These are phyloP conservation scores for Akanthomyces uredinophilus DNA, from an alignment of 2,329 filamentous ascomycete genomes.

Conservation along the genomic window DNA sequence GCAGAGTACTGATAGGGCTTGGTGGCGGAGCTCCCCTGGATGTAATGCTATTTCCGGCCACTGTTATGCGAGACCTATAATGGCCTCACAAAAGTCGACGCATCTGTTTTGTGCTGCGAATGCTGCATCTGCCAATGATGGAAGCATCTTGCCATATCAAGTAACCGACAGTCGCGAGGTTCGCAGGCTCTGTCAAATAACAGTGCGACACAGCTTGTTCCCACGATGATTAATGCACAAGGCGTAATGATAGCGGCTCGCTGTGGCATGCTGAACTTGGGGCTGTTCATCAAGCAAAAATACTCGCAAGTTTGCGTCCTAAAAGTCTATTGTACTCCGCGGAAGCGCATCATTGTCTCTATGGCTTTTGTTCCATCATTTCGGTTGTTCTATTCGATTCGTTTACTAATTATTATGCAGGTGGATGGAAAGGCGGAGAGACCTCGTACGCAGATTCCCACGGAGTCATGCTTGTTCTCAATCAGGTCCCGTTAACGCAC, in stretches of 20 bases:
- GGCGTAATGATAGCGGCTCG: not conserved
- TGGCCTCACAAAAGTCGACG: not conserved
- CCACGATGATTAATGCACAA: not conserved
- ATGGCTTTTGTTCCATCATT: too few relatives aligned
- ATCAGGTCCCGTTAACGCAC: too few relatives aligned
- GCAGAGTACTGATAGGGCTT: not conserved
- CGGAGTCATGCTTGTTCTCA: too few relatives aligned
- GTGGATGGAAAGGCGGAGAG: too few relatives aligned
- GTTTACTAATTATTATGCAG: too few relatives aligned
- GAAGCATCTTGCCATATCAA: not conserved
- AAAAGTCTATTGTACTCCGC: too few relatives aligned
- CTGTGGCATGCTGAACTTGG: not conserved
- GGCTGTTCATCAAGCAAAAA: too few relatives aligned
- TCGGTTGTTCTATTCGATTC: too few relatives aligned
- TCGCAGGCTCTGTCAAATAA: too few relatives aligned
- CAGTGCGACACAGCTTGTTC: not conserved
- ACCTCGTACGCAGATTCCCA: too few relatives aligned
- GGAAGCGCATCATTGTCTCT: too few relatives aligned
- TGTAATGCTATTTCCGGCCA: slow-evolving; percentile 1
- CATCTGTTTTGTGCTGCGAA: not conserved
- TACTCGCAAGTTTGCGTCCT: too few relatives aligned
- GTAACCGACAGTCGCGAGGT: not conserved
- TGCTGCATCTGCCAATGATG: not conserved
- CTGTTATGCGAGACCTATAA: not conserved
- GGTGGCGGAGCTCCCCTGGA: not conserved